A percentile compares a stretch with the other conserved stretches of the same genome.
phyloP scores from a whole-genome alignment of 1,284 basidiomycete species.

The Chondrostereum purpureum region DNA sequence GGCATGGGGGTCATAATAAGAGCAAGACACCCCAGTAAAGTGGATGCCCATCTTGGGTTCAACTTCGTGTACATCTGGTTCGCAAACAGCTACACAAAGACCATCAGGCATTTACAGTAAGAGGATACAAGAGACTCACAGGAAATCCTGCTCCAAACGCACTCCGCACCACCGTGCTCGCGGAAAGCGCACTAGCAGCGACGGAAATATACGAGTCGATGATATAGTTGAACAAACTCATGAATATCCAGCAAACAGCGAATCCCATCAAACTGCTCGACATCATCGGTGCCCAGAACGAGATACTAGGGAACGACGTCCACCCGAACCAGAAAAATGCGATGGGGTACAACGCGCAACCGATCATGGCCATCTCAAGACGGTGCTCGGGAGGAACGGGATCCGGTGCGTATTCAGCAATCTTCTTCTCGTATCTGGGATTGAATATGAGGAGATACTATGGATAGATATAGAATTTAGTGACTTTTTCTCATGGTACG shows the following conservation, averaged over 20 bases:
- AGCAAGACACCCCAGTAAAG: conserved; percentile 46
- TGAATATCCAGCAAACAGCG: conserved; percentile 49
- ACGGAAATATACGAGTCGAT: conserved; percentile 51
- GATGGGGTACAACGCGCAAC: conserved; percentile 47
- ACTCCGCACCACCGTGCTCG: conserved; percentile 47
- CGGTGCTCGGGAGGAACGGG: conserved; percentile 65
- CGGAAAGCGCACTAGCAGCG: conserved; percentile 55
- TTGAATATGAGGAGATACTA: conserved; percentile 49
- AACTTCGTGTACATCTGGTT: conserved; percentile 46
- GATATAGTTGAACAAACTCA: conserved; percentile 49
- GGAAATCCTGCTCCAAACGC: conserved; percentile 55
- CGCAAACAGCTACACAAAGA: conserved; percentile 39
- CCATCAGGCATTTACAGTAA: conserved; percentile 10
- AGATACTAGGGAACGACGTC: conserved; percentile 48
- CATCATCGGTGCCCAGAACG: conserved; percentile 54
- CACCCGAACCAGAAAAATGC: conserved; percentile 69
- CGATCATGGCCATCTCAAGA: conserved; percentile 47
- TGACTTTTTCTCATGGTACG: conserved; percentile 18
- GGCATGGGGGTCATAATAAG: conserved; percentile 48
- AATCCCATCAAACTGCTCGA: conserved; percentile 47
- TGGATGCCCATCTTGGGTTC: conserved; percentile 49
- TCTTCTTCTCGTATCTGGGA: conserved; percentile 42
- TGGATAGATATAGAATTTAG: conserved; percentile 26
- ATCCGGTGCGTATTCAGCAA: conserved; percentile 38
- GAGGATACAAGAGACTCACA: conserved; percentile 23